A percentile compares a stretch with the other conserved stretches of the same genome.
phyloP scores from a whole-genome alignment of 2,329 filamentous ascomycete genomes.

The Beauveria sp. region DNA sequence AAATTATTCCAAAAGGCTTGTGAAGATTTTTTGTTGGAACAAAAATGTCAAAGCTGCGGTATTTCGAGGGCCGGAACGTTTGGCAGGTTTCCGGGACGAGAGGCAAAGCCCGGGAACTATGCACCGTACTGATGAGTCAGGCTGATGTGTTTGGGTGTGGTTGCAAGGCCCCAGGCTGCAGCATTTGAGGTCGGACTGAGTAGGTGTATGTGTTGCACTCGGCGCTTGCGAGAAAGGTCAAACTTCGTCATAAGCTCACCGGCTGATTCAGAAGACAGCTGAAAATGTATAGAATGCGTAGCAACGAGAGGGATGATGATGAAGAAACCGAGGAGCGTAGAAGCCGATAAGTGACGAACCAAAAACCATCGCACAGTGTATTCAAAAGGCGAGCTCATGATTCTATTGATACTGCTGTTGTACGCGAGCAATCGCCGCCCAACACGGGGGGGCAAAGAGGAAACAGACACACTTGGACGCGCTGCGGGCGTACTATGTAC shows the following conservation, averaged over 20 bases:
- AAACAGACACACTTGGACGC: not conserved
- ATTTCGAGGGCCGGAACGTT: not conserved
- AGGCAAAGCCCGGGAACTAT: not conserved
- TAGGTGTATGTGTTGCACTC: not conserved
- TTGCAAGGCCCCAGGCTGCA: not conserved
- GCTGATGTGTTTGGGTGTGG: not conserved
- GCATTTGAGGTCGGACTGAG: not conserved
- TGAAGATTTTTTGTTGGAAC: not conserved
- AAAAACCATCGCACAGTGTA: not conserved
- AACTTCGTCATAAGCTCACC: not conserved
- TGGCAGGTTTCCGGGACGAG: not conserved
- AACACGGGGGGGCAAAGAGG: not conserved
- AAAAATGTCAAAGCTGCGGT: not conserved
- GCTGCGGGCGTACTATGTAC: not conserved
- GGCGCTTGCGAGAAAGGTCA: not conserved
- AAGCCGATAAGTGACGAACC: not conserved
- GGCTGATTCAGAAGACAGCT: not conserved
- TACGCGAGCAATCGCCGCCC: not conserved
- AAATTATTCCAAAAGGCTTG: not conserved
- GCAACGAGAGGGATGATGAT: not conserved
- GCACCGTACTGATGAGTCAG: slow-evolving; percentile 4
- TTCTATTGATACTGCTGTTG: not conserved
- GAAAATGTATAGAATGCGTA: not conserved
- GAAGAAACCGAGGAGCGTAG: not conserved
- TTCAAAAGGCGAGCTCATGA: not conserved